Base-by-base conservation (phyloP, 257 asterid species). In the Cynanchum wilfordii region DNA sequence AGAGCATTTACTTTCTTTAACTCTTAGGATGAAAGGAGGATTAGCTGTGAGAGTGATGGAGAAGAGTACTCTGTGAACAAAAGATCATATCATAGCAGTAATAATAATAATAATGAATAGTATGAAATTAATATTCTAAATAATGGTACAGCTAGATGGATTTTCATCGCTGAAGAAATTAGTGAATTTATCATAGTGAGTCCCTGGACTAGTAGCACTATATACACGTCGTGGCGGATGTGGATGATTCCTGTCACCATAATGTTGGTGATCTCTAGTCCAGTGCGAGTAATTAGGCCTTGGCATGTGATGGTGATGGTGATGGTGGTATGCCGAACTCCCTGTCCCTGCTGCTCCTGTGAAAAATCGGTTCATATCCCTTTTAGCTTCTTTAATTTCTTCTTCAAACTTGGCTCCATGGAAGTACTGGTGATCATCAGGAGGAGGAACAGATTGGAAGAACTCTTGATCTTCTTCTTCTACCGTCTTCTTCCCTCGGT, bases 21-120 rank as follows among this genome's bases (percentile, higher is more conserved):
- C 99, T 1, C 77, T 91, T 8, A 84, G 92, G 80, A 89, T 94
- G 82, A 91, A 91, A 73, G 93, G 95, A 74, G 97, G 97, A 36
- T 76, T 94, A n/a, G 79, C 79, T 12, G 91, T 87, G 2, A 84
- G 66, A 75, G 82, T 91, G 5, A 87, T 78, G 72, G 84, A 93
- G 66, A 42, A 2, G 47, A 42, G 47, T 42, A 42, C 45, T 6
- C 10, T 40, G 45, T 40, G 9, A 38, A 38, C 44, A 5, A 38
- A 38, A 40, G 45, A 40, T 40, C 45, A 7, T 7, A 40, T 40
- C 45, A 7, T 0, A 40, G 45, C 45, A 40, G 7, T 40, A 40
- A 40, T 40, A 40, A 40, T 40, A 40, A 40, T 40, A 40, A 40
- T 40, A 40, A 40, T 40, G 45, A 40, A 40, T 40, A 38, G 44